Conservation (phyloP, 2,329 filamentous ascomycete species). For the Triangularia verruculosa region DNA sequence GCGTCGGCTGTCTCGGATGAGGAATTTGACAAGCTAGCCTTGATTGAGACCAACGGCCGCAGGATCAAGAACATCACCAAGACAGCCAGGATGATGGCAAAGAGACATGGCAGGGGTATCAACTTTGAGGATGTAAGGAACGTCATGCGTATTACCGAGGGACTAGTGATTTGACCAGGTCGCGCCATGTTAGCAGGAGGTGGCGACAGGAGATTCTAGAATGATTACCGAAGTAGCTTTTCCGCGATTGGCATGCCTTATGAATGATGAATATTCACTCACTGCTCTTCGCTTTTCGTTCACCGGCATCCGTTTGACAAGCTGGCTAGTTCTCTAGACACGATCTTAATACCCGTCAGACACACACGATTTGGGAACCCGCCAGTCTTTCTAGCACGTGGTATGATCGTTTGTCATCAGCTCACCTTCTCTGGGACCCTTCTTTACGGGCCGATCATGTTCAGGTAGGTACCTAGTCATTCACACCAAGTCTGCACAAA, state of each 20-base stretch:
- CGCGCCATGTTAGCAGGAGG: not conserved
- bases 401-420: not conserved
- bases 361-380: too few species aligned
- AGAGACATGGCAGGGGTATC: constrained; percentile 15
- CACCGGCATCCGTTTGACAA: too few species aligned
- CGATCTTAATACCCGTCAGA: too few species aligned
- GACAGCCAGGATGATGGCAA: constrained; percentile 28
- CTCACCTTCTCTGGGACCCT: not conserved
- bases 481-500: not conserved
- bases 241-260: too few species aligned
- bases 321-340: too few species aligned
- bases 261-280: too few species aligned
- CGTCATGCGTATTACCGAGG: constrained; percentile 29
- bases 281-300: too few species aligned
- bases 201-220: not conserved
- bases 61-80: constrained; percentile 29
- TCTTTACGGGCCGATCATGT: not conserved
- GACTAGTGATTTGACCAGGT: constrained; percentile 12
- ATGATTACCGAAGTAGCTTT: too few species aligned
- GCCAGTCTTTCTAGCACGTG: too few species aligned
- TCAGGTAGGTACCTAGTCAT: not conserved
- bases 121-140: constrained; percentile 24
- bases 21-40: constrained; percentile 19
- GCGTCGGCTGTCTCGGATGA: constrained; percentile 12
- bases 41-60: constrained; percentile 24